These are phyloP conservation scores for Aspergillus steynii DNA, from an alignment of 495 filamentous ascomycete genomes.

Conservation along the genomic window DNA sequence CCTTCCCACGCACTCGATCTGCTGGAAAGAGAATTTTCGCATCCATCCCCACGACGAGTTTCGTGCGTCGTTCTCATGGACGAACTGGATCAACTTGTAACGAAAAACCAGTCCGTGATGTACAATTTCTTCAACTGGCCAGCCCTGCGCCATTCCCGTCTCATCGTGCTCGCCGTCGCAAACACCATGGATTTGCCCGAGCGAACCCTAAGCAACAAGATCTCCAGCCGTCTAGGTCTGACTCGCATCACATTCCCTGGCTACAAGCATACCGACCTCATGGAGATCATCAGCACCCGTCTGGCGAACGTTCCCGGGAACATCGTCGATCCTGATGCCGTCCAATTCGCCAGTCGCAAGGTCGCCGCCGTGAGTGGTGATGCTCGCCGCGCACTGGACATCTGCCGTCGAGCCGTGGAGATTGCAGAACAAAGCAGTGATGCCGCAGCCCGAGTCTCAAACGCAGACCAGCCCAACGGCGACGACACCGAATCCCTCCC, in stretches of 20 bases:
- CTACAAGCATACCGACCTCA: slow-evolving; percentile 96
- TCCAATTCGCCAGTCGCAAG: slow-evolving; percentile 95
- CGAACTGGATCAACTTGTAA: slow-evolving; percentile 96
- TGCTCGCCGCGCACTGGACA: slow-evolving; percentile 88
- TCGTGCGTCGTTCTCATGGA: slow-evolving; percentile 99
- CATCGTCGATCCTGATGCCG: slow-evolving; percentile 88
- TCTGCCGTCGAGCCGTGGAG: slow-evolving; percentile 93
- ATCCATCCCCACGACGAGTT: slow-evolving; percentile 84
- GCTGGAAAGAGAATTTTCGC: slow-evolving; percentile 86
- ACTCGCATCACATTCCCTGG: slow-evolving; percentile 95
- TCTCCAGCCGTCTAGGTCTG: slow-evolving; percentile 85
- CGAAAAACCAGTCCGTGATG: slow-evolving; percentile 97
- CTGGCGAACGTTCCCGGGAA: slow-evolving; percentile 83
- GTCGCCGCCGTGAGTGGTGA: slow-evolving; percentile 96
- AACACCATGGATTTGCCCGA: slow-evolving; percentile 99
- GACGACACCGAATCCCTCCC: slow-evolving; percentile 41
- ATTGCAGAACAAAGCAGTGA: slow-evolving; percentile 77
- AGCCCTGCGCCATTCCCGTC: slow-evolving; percentile 80
- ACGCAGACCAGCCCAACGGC: slow-evolving; percentile 11
- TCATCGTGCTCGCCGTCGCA: slow-evolving; percentile 95
- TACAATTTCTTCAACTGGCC: slow-evolving; percentile 99
- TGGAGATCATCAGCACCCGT: slow-evolving; percentile 91
- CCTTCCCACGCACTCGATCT: slow-evolving; percentile 89
- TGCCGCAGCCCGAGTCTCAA: slow-evolving; percentile 25
- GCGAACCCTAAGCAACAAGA: slow-evolving; percentile 95